phyloP scores from a whole-genome alignment of 139 green algal genomes.

The Monoraphidium neglectum region DNA sequence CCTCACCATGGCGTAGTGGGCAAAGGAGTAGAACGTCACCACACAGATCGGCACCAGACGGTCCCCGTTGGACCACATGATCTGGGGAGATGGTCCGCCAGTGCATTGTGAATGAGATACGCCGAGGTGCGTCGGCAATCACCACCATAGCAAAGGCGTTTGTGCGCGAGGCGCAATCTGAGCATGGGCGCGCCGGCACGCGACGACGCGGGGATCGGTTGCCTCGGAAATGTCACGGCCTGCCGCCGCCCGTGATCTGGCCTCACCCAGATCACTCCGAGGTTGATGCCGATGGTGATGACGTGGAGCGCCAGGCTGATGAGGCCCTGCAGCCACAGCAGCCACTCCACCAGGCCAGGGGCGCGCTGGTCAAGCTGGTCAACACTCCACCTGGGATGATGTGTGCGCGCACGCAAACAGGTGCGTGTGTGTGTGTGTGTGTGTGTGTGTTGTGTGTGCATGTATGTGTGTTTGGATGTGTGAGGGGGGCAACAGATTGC shows the following conservation, averaged over 20 bases:
- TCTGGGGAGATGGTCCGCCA: slow-evolving; percentile 27
- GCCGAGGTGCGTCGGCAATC: too few relatives aligned
- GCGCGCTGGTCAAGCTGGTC: slow-evolving; percentile 33
- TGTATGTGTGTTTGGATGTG: not conserved
- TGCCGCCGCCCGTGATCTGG: too few relatives aligned
- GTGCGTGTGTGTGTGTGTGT: too few relatives aligned
- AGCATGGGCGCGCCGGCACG: too few relatives aligned
- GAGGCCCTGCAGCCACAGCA: slow-evolving; percentile 14
- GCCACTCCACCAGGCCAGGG: slow-evolving; percentile 21
- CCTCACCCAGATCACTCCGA: slow-evolving; percentile 45
- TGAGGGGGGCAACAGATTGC: too few relatives aligned
- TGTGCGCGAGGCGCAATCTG: too few relatives aligned
- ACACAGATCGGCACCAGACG: slow-evolving; percentile 24
- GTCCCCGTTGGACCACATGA: slow-evolving; percentile 37
- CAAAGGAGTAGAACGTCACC: slow-evolving; percentile 22
- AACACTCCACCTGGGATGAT: slow-evolving; percentile 14
- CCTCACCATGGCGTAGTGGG: slow-evolving; percentile 25
- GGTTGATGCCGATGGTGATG: slow-evolving; percentile 37
- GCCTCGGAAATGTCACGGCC: too few relatives aligned
- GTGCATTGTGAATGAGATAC: too few relatives aligned
- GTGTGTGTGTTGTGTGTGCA: not conserved
- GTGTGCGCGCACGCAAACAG: too few relatives aligned
- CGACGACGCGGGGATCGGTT: too few relatives aligned
- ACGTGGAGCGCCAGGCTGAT: slow-evolving; percentile 38
- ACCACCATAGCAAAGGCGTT: too few relatives aligned